Percentiles rank a stretch among this genome's conserved stretches.
Evolutionary conservation across 2,329 filamentous ascomycete genomes (phyloP).

Genomic region (Elsinoe arachidis): DNA sequence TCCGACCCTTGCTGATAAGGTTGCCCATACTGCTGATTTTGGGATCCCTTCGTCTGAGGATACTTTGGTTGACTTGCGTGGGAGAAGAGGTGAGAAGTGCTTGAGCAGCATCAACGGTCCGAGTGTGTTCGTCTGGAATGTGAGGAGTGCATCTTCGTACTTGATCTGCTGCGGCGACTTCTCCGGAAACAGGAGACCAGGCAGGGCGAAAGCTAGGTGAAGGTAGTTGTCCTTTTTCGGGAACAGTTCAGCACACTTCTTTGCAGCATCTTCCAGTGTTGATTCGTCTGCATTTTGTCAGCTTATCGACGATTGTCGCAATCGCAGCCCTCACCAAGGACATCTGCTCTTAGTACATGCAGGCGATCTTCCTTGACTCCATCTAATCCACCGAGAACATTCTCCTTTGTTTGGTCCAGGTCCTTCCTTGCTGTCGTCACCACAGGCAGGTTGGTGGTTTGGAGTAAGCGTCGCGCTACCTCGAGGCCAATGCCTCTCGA

Average conservation of each 20-base stretch:
- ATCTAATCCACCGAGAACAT: conserved; percentile 43
- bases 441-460: conserved; percentile 49
- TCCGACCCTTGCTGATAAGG: conserved; percentile 71
- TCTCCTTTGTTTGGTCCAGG: conserved; percentile 39
- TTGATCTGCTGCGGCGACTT: conserved; percentile 60
- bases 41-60: conserved; percentile 32
- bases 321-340: conserved; percentile 40
- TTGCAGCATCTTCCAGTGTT: conserved; percentile 50
- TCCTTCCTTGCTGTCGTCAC: conserved; percentile 53
- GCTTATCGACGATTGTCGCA: background rate
- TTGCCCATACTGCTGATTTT: conserved; percentile 55
- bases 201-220: conserved; percentile 59
- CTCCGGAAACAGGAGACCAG: conserved; percentile 65
- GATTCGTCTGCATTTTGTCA: conserved; percentile 45
- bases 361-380: conserved; percentile 40
- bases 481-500: conserved; percentile 57
- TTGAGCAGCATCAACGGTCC: conserved; percentile 70
- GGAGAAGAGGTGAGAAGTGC: conserved; percentile 62
- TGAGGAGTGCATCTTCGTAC: conserved; percentile 52
- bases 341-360: conserved; percentile 46
- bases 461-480: conserved; percentile 49
- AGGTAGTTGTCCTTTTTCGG: conserved; percentile 46
- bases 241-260: conserved; percentile 28
- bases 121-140: conserved; percentile 64
- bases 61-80: conserved; percentile 44